These are phyloP conservation scores for Fulvia fulva DNA, from an alignment of 2,329 filamentous ascomycete species.

Conservation along the genomic window DNA sequence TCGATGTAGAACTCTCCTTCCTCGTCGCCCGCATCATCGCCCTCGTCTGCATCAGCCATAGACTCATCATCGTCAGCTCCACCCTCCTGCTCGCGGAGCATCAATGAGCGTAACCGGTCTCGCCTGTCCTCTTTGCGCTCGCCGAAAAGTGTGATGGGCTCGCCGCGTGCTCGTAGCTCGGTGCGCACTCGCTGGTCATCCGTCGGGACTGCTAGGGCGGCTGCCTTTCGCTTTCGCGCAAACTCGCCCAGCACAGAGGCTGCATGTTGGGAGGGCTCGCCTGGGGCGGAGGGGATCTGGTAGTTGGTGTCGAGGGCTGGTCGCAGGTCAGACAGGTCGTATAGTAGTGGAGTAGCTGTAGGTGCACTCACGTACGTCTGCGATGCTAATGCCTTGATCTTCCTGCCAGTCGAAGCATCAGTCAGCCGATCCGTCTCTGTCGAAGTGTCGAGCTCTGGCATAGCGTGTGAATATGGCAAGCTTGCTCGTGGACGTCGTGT, in stretches of 20 bases:
- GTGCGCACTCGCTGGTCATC: conserved; percentile 83
- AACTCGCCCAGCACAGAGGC: conserved; percentile 84
- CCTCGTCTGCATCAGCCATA: conserved; percentile 58
- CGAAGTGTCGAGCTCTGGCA: conserved; percentile 19
- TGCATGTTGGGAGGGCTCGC: conserved; percentile 73
- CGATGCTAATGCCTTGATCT: conserved; percentile 57
- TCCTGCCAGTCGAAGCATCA: conserved; percentile 39
- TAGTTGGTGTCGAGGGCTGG: conserved; percentile 76
- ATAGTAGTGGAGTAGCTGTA: conserved; percentile 21
- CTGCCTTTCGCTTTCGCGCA: conserved; percentile 82
- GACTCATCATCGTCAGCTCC: conserved; percentile 45
- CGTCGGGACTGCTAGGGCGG: conserved; percentile 86
- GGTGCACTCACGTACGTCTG: conserved; percentile 57
- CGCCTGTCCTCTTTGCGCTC: conserved; percentile 82
- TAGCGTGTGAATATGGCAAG: conserved; percentile 33
- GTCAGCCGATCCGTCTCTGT: conserved; percentile 18
- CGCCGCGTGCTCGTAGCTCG: conserved; percentile 77
- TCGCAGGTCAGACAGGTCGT: conserved; percentile 4
- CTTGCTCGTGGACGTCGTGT: conserved; percentile 6
- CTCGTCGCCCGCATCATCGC: conserved; percentile 63
- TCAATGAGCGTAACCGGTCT: conserved; percentile 76
- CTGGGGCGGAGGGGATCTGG: conserved; percentile 64
- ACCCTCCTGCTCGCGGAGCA: conserved; percentile 65
- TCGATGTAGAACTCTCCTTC: conserved; percentile 95
- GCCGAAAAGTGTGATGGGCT: conserved; percentile 91